Conservation (phyloP, 1,284 basidiomycete species). For the Fomitopsis pinicola region DNA sequence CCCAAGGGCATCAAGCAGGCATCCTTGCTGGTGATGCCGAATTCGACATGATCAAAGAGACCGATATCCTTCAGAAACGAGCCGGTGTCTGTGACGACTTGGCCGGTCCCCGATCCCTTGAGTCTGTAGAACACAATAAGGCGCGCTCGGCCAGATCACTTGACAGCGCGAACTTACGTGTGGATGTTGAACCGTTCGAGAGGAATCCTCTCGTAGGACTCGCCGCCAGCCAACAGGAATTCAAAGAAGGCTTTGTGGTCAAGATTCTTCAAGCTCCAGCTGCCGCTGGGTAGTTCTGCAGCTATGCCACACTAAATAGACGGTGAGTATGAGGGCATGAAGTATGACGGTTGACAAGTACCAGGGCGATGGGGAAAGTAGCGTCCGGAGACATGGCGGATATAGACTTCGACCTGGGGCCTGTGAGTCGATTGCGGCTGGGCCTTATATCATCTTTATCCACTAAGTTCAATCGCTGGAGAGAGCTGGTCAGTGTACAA, state of each 20-base stretch:
- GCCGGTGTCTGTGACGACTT: slow-evolving; percentile 28
- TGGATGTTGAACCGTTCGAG: slow-evolving; percentile 29
- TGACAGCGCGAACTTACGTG: slow-evolving; percentile 17
- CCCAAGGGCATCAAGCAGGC: slow-evolving; percentile 32
- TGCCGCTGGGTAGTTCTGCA: slow-evolving; percentile 34
- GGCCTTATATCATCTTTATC: background rate
- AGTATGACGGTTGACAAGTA: background rate
- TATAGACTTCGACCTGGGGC: background rate
- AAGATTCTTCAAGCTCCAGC: slow-evolving; percentile 24
- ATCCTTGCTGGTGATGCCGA: slow-evolving; percentile 36
- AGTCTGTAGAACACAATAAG: background rate
- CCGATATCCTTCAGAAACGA: slow-evolving; percentile 35
- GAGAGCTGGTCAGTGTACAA: too few relatives aligned
- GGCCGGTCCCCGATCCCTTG: slow-evolving; percentile 22
- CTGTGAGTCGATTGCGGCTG: background rate
- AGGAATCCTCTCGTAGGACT: slow-evolving; percentile 34
- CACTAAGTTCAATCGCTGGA: too few relatives aligned
- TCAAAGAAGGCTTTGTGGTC: slow-evolving; percentile 32
- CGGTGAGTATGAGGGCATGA: background rate
- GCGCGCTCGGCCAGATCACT: too few relatives aligned
- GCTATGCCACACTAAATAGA: slow-evolving; percentile 25
- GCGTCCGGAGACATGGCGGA: background rate
- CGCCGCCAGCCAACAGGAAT: slow-evolving; percentile 30
- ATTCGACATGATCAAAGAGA: slow-evolving; percentile 37
- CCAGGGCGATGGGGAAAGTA: background rate